Percentiles rank a stretch among this genome's conserved stretches.
These are phyloP conservation scores for Acanthamoeba sp. DNA, from an alignment of 208 protist species.

Conservation along the genomic window DNA sequence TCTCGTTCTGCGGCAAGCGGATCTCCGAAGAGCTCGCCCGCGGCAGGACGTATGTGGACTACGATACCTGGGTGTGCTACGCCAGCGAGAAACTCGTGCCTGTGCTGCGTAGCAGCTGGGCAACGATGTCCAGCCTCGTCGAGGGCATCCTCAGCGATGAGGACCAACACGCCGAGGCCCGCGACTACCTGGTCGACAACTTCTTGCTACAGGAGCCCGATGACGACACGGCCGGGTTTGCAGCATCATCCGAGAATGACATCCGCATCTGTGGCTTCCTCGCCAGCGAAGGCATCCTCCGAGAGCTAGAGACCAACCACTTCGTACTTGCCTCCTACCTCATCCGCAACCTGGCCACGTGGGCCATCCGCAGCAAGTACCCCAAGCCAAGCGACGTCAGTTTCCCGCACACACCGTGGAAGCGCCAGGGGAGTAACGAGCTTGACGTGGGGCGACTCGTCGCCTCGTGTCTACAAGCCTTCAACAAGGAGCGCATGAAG, in stretches of 20 bases:
- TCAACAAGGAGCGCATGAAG: too few species aligned
- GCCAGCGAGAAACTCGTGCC: not conserved
- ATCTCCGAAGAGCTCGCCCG: too few species aligned
- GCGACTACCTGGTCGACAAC: not conserved
- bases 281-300: not conserved
- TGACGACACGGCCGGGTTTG: not conserved
- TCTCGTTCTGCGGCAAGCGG: too few species aligned
- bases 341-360: not conserved
- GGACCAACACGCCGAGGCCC: not conserved
- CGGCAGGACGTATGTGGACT: not conserved
- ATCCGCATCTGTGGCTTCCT: not conserved
- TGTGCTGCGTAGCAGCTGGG: not conserved
- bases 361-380: too few species aligned
- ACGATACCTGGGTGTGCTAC: not conserved
- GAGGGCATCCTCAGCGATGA: not conserved
- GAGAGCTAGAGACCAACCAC: not conserved
- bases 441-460: too few species aligned
- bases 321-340: not conserved
- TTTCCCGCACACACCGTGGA: too few species aligned
- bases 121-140: not conserved
- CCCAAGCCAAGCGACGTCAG: too few species aligned
- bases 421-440: too few species aligned
- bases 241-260: too few species aligned
- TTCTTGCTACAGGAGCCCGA: not conserved
- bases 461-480: too few species aligned